phyloP scores from a whole-genome alignment of 257 asterid genomes.

The Gentiana macrophylla region DNA sequence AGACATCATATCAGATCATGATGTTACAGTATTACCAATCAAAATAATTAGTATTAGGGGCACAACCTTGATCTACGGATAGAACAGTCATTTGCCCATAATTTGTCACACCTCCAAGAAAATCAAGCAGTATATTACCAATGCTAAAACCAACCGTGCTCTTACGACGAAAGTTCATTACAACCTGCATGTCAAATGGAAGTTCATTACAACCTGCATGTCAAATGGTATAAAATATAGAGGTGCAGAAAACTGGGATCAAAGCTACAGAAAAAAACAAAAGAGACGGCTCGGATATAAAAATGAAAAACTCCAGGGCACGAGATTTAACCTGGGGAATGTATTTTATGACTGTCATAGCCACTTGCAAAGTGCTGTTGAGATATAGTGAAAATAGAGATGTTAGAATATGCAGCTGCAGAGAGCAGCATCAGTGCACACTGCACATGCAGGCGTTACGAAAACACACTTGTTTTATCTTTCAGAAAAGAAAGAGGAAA shows the following conservation, averaged over 20 bases:
- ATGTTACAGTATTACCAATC: too few relatives aligned
- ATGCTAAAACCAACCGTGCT: conserved; percentile 93
- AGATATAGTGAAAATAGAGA: neutral
- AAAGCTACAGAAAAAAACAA: neutral
- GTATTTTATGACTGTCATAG: conserved; percentile 81
- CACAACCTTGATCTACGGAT: conserved; percentile 84
- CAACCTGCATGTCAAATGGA: conserved; percentile 31
- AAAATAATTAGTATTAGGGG: neutral
- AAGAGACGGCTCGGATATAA: neutral
- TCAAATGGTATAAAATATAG: neutral
- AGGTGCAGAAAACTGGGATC: neutral
- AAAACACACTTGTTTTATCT: neutral
- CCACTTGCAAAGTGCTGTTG: conserved; percentile 76
- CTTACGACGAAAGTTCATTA: conserved; percentile 60
- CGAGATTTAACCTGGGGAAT: conserved; percentile 70
- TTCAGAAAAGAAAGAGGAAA: neutral
- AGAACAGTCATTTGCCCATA: conserved; percentile 83
- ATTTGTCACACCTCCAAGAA: conserved; percentile 69
- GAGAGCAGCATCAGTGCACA: too few relatives aligned
- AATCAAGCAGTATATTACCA: conserved; percentile 84
- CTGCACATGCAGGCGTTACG: too few relatives aligned
- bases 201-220: conserved; percentile 58
- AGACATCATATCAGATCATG: too few relatives aligned
- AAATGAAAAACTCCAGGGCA: neutral
- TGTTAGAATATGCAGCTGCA: conserved; percentile 2